Base-by-base conservation (phyloP, 805 yeast species). In the Starmerella etchellsii region DNA sequence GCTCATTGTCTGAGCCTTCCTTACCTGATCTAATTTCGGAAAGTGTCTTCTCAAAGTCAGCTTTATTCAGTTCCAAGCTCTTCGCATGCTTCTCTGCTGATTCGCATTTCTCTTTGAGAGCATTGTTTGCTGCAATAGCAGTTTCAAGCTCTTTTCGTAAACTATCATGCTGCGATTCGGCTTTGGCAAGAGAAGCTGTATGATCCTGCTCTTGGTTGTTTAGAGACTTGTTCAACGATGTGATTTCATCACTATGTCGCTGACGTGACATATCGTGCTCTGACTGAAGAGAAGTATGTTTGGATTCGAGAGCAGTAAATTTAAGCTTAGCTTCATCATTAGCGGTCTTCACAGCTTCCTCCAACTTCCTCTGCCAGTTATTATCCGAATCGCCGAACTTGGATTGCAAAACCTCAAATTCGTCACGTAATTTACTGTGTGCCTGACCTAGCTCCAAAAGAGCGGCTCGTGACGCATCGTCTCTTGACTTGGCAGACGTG, bases 381-480 rank as follows among this genome's bases (percentile, higher is more conserved):
- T 20, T 22, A 5, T 16, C 33, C 4, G 33, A 30, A 9, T 15
- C 13, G 13, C 8, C 33, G 22, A 5, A 16, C 7, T 14, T 31
- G 2, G 31, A 10, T 10, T 22, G 11, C 4, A 46, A 34, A 4
- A 28, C 20, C n/a, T 42, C 42, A 13, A 26, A 36, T 15, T 35
- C 31, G 4, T 38, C 39, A 11, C 37, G 40, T 20, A 45, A 31
- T 9, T 30, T 21, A 19, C 20, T 8, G 20, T 46, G 47, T 31
- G 41, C 41, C n/a, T 36, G 23, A 16, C 48, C 39, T 20, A 48
- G 32, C 25, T 43, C 44, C 10, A 21, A 34, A 4, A 48, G 29
- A 4, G 51, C 51, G 20, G 41, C 26, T 1, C 42, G 24, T 7
- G 45, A 37, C 1, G 48, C 52, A 23, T 43, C 51, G 22, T 47